Base-by-base conservation (phyloP, 2,329 filamentous ascomycete species). In the Penicillium sp. region DNA sequence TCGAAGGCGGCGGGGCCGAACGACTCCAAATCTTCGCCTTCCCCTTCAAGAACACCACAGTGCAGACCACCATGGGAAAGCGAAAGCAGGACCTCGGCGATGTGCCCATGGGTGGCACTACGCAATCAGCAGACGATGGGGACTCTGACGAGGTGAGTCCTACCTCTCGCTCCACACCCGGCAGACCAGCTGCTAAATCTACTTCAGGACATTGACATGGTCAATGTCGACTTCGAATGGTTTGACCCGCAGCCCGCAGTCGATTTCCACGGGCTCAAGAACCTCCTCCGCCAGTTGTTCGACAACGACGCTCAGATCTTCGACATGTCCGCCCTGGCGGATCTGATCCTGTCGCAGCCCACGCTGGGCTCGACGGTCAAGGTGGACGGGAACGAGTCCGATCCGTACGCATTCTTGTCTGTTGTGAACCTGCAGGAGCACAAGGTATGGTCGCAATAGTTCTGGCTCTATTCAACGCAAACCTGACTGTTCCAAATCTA, bases 191-290 rank as follows among this genome's bases (percentile, higher is more conserved):
- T 31, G 25, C 41, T 49, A 43, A n/a, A 50, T 26, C 29, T 19
- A 16, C 25, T 25, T 9, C 42, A 94, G 87, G 87, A 95, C 59
- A 85, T 89, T 59, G 86, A 95, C 62, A 85, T 91, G 65, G 81
- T 98, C 51, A 84, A 97, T 62, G 89, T 97, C 42, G 91, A 97
- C 52, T 98, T 98, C 59, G 93, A 98, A 72, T 97, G 89, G 86
- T 98, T 97, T 73, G 94, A 96, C 69, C 94, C 91, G 48, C 84
- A 93, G 56, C 77, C 86, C 2, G 81, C 86, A 6, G 78, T 94
- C 56, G 93, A 98, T 68, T 97, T 97, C 68, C 91, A 97, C 69
- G 93, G 93, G 43, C 79, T 94, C 56, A 96, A 96, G 67, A 84
- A 81, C 7, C 80, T 98, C 6, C 70, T 96, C 44, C 86, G 91